Percentiles rank a stretch among this genome's conserved stretches.
phyloP scores from a whole-genome alignment of 176 grass and related monocot genomes.

The Ensete ventricosum region DNA sequence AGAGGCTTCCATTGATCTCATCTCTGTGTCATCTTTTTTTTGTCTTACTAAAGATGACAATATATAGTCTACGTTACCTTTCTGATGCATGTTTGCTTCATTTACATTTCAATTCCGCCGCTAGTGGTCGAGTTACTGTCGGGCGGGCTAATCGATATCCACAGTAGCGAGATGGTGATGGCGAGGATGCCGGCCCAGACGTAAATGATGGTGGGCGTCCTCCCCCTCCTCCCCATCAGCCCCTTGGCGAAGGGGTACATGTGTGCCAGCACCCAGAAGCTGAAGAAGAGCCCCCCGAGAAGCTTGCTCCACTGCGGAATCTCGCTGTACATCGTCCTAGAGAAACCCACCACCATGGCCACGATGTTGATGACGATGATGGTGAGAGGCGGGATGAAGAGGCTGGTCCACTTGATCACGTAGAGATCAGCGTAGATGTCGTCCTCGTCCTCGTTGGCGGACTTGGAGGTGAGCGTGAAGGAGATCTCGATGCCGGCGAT shows the following conservation, averaged over 20 bases:
- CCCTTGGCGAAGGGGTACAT: constrained; percentile 88
- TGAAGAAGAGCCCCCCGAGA: constrained; percentile 67
- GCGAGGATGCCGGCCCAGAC: constrained; percentile 71
- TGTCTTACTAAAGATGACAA: too few relatives aligned
- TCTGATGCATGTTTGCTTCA: too few relatives aligned
- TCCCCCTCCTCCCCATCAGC: constrained; percentile 57
- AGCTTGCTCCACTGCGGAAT: constrained; percentile 86
- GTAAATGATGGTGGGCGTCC: constrained; percentile 58
- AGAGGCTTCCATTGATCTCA: too few relatives aligned
- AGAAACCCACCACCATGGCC: constrained; percentile 66
- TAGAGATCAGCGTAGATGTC: constrained; percentile 71
- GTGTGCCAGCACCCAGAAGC: constrained; percentile 82
- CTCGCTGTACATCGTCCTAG: constrained; percentile 57
- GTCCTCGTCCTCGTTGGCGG: constrained; percentile 54
- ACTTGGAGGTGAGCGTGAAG: constrained; percentile 72
- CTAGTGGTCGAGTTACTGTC: not conserved
- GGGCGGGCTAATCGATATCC: constrained; percentile 62
- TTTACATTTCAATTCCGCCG: not conserved
- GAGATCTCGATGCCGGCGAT: constrained; percentile 78
- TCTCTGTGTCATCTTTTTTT: too few relatives aligned
- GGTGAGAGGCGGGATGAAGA: constrained; percentile 64
- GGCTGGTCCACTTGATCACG: constrained; percentile 77
- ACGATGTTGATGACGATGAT: constrained; percentile 74
- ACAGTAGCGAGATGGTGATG: constrained; percentile 68
- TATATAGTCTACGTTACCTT: too few relatives aligned